These are phyloP conservation scores for Rhizopus delemar DNA, from an alignment of 371 early-diverging fungal species.

Conservation along the genomic window DNA sequence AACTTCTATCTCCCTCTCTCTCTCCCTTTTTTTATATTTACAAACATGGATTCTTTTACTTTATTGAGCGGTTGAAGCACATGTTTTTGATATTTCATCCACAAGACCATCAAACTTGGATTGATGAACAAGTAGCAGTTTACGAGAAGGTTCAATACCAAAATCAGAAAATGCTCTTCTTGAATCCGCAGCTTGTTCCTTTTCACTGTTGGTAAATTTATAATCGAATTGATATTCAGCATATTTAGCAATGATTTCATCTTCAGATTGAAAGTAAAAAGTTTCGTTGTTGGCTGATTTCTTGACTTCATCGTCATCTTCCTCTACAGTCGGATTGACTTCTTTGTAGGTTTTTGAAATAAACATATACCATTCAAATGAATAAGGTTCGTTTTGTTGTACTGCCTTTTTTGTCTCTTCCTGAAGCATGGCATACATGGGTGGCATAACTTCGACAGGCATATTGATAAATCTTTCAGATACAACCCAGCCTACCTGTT, in stretches of 20 bases:
- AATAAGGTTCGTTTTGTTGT: slow-evolving; percentile 66
- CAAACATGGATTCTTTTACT: too few species aligned
- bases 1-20: too few species aligned
- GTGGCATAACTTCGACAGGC: slow-evolving; percentile 90
- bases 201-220: slow-evolving; percentile 62
- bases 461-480: slow-evolving; percentile 94
- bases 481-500: slow-evolving; percentile 73
- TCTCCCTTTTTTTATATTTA: background rate
- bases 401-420: slow-evolving; percentile 81
- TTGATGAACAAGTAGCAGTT: slow-evolving; percentile 71
- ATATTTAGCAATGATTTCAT: slow-evolving; percentile 75
- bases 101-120: slow-evolving; percentile 62
- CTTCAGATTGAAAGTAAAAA: slow-evolving; percentile 89
- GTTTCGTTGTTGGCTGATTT: slow-evolving; percentile 27
- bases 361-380: slow-evolving; percentile 81
- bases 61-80: slow-evolving; percentile 26
- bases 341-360: slow-evolving; percentile 86
- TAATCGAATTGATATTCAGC: slow-evolving; percentile 61
- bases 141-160: slow-evolving; percentile 79
- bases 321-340: slow-evolving; percentile 65
- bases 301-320: slow-evolving; percentile 57
- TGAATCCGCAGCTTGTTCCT: slow-evolving; percentile 73
- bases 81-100: slow-evolving; percentile 45
- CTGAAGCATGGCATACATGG: slow-evolving; percentile 84
- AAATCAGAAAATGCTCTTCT: slow-evolving; percentile 81